A percentile compares a stretch with the other conserved stretches of the same genome.
phyloP scores from a whole-genome alignment of 106 monocot genomes.

The Agapanthus africanus region DNA sequence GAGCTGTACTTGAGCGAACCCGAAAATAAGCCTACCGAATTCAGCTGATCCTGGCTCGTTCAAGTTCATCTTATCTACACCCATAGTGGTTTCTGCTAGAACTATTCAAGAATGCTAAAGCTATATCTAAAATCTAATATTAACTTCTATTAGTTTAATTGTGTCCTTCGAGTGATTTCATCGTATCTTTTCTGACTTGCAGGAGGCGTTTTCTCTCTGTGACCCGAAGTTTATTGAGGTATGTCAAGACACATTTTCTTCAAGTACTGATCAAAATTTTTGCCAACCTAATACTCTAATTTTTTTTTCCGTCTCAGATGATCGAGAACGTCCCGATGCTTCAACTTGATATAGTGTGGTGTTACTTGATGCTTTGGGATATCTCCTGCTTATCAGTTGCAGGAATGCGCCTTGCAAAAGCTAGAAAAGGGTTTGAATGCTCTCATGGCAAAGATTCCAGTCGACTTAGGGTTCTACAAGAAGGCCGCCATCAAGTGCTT shows the following conservation, averaged over 20 bases:
- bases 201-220: constrained; percentile 89
- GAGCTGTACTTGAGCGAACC: too few species aligned
- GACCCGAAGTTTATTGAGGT: constrained; percentile 51
- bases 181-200: not conserved
- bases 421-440: constrained; percentile 79
- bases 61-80: too few species aligned
- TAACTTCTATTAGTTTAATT: not conserved
- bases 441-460: constrained; percentile 84
- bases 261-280: not conserved
- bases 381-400: constrained; percentile 80
- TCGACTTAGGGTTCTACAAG: constrained; percentile 73
- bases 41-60: too few species aligned
- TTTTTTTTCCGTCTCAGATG: constrained; percentile 29
- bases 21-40: too few species aligned
- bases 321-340: constrained; percentile 95
- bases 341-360: constrained; percentile 95
- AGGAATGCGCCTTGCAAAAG: constrained; percentile 61
- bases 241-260: not conserved
- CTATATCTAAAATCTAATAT: not conserved
- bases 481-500: constrained; percentile 65
- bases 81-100: not conserved
- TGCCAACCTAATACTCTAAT: too few species aligned
- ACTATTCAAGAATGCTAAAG: not conserved
- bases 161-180: not conserved
- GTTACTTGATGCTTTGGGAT: constrained; percentile 90